Evolutionary conservation across 23 red algal species (phyloP).

Genomic region (Gracilariopsis chorda): DNA sequence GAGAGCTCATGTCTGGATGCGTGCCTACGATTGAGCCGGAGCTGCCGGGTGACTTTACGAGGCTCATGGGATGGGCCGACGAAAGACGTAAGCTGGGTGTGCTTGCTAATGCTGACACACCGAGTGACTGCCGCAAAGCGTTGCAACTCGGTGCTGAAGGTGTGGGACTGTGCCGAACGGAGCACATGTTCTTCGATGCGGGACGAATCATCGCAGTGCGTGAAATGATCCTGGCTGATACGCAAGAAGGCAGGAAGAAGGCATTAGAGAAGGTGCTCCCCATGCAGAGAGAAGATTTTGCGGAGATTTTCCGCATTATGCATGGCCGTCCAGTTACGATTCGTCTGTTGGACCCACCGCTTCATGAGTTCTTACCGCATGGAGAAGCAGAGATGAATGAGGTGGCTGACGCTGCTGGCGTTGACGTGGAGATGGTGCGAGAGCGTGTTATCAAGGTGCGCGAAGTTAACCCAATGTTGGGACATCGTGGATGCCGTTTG

Average conservation of each 20-base stretch:
- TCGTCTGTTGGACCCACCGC: slow-evolving; percentile 49
- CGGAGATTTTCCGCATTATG: slow-evolving; percentile 52
- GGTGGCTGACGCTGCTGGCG: slow-evolving; percentile 14
- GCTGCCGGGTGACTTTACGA: slow-evolving; percentile 18
- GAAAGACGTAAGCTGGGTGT: slow-evolving; percentile 24
- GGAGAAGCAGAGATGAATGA: slow-evolving; percentile 34
- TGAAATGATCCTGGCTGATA: slow-evolving; percentile 56
- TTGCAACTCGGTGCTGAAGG: slow-evolving; percentile 50
- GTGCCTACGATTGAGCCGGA: slow-evolving; percentile 35
- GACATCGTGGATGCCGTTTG: slow-evolving; percentile 50
- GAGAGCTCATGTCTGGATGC: slow-evolving; percentile 16
- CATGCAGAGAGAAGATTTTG: slow-evolving; percentile 61
- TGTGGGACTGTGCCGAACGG: slow-evolving; percentile 57
- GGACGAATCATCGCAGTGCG: slow-evolving; percentile 39
- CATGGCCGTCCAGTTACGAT: slow-evolving; percentile 49
- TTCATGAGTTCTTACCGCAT: slow-evolving; percentile 64
- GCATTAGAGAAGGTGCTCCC: slow-evolving; percentile 50
- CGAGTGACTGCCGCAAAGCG: slow-evolving; percentile 37
- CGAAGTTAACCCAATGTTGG: slow-evolving; percentile 64
- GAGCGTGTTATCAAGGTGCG: slow-evolving; percentile 39
- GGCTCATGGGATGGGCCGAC: slow-evolving; percentile 50
- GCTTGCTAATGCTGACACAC: slow-evolving; percentile 49
- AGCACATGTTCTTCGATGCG: slow-evolving; percentile 68
- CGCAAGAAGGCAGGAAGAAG: slow-evolving; percentile 2
- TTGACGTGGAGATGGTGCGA: slow-evolving; percentile 4